These are phyloP conservation scores for Blastomyces percursus DNA, from an alignment of 2,329 filamentous ascomycete species.

Conservation along the genomic window DNA sequence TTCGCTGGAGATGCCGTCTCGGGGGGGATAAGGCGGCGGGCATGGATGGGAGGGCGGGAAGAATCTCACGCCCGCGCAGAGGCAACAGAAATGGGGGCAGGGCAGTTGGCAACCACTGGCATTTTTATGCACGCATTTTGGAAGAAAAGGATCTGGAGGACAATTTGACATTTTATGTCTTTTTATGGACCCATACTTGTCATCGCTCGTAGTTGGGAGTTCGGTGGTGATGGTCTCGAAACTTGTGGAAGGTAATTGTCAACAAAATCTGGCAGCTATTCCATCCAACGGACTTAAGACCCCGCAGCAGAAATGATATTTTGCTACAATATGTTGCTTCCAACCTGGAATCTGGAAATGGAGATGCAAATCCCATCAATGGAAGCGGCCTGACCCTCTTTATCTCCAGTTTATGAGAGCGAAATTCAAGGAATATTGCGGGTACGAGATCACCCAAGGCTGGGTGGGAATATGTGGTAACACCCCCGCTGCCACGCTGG, in stretches of 20 bases:
- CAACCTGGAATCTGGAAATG: not conserved
- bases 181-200: not conserved
- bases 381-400: not conserved
- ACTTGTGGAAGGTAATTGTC: not conserved
- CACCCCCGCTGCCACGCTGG: not conserved
- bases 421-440: not conserved
- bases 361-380: not conserved
- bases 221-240: not conserved
- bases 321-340: not conserved
- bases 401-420: not conserved
- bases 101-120: conserved; percentile 14
- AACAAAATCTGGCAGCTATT: not conserved
- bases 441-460: not conserved
- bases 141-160: conserved; percentile 3
- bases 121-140: conserved; percentile 16
- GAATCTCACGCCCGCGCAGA: conserved; percentile 8
- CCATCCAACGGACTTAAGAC: not conserved
- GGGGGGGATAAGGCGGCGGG: not conserved
- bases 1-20: not conserved
- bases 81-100: conserved; percentile 12
- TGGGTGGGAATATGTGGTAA: not conserved
- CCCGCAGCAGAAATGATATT: not conserved
- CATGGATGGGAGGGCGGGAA: not conserved
- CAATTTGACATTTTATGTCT: conserved; percentile 3
- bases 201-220: not conserved